phyloP scores from a whole-genome alignment of 2,329 filamentous ascomycete species.

The Cryphonectria naterciae region DNA sequence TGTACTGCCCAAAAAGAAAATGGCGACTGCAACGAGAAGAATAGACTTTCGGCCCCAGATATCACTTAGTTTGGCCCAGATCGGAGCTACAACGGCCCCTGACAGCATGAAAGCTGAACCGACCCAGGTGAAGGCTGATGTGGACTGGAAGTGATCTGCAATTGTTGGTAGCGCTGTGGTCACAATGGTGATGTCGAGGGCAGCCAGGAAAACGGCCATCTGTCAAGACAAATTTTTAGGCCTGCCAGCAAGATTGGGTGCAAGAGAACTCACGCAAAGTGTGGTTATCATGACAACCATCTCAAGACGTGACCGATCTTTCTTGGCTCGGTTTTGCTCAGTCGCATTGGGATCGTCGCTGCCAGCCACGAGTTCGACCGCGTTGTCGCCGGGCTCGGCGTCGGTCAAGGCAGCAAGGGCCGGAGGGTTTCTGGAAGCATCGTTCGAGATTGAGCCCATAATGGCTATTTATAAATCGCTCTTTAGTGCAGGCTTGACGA shows the following conservation, averaged over 20 bases:
- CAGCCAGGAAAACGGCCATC: constrained; percentile 31
- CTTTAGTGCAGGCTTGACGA: not conserved
- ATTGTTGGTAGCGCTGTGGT: constrained; percentile 56
- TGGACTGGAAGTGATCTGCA: constrained; percentile 51
- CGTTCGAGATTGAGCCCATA: not conserved
- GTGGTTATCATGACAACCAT: not conserved
- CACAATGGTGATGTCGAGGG: constrained; percentile 47
- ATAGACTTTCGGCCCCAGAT: constrained; percentile 49
- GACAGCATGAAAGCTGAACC: constrained; percentile 67
- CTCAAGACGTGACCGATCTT: not conserved
- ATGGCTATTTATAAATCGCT: not conserved
- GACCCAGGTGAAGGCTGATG: constrained; percentile 66
- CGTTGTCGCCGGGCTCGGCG: not conserved
- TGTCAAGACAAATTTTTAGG: not conserved
- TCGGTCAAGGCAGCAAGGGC: not conserved
- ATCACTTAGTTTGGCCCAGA: constrained; percentile 58
- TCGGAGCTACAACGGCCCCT: constrained; percentile 59
- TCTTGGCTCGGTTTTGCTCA: not conserved
- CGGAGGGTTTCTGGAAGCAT: not conserved
- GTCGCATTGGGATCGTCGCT: too few species aligned
- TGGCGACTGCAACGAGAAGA: constrained; percentile 38
- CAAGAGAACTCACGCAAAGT: not conserved
- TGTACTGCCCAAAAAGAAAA: constrained; percentile 44
- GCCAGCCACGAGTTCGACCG: not conserved
- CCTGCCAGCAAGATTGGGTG: not conserved